Base-by-base conservation (phyloP, 2,329 filamentous ascomycete genomes). In the Rhinocladiella mackenziei region DNA sequence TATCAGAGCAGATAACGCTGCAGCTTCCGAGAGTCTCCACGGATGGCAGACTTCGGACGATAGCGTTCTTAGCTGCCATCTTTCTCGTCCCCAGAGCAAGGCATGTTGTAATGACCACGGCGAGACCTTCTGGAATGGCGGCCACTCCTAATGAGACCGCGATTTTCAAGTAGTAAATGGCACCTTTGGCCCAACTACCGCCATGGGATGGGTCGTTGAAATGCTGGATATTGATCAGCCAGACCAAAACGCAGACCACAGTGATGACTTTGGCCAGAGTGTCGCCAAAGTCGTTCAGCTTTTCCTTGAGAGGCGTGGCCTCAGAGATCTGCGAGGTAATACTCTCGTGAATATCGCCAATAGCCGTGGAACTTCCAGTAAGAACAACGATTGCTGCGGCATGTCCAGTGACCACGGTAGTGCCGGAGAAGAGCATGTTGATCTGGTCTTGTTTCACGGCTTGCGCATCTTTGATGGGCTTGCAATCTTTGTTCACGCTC, bases 121-220 rank as follows among this genome's bases (percentile, higher is more conserved):
- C 92, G 33, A 98, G 78, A 66, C 94, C 92, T 54, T 58, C 56
- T 14, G 56, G 56, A 33, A 58, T 58, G 4, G 56, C 56, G 9
- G 92, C 92, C 30, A 98, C 92, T 67, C 92, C 94, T 26, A 98
- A 84, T 37, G 92, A 98, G 30, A 98, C 94, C 30, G 92, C 92
- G 63, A 98, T 98, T 76, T 98, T 98, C 60, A 98, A 80, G 68
- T 98, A 98, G 76, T 98, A 98, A 61, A 98, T 97, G 48, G 92
- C 92, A 48, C 92, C 92, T 74, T 97, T 98, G 53, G 87, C 79
- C 83, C 89, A 96, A 66, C 81, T 85, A 59, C 92, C 92, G 58
- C 92, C 94, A 59, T 96, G 91, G 55, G 86, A 84, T 19, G 89
- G 88, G 61, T 98, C 92, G 62, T 81, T 92, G 75, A 98, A 98